Percentiles rank a stretch among this genome's conserved stretches.
These are phyloP conservation scores for Dissophora globulifera DNA, from an alignment of 192 early-diverging fungal genomes.

Conservation along the genomic window DNA sequence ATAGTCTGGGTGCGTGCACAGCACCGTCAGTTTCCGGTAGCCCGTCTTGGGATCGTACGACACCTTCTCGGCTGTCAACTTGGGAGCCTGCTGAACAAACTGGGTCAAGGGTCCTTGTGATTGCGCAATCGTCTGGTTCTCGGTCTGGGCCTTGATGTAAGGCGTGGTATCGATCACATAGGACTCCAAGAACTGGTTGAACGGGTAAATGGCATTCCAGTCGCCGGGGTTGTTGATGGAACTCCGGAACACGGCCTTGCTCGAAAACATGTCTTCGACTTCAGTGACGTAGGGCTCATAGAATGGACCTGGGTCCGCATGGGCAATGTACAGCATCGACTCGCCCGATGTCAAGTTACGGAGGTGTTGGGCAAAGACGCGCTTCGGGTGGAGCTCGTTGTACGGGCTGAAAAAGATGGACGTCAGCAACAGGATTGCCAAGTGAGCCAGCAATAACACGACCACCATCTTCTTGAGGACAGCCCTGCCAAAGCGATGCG, in stretches of 20 bases:
- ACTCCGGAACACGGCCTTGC: constrained; percentile 40
- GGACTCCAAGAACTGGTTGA: constrained; percentile 67
- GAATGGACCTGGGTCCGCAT: constrained; percentile 71
- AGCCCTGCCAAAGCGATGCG: constrained; percentile 60
- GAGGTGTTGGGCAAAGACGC: constrained; percentile 67
- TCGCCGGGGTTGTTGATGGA: constrained; percentile 56
- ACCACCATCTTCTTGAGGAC: constrained; percentile 42
- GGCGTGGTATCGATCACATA: constrained; percentile 53
- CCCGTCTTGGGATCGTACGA: constrained; percentile 62
- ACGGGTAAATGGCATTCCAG: constrained; percentile 74
- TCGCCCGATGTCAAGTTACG: constrained; percentile 71
- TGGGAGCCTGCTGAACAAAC: constrained; percentile 48
- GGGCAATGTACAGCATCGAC: constrained; percentile 63
- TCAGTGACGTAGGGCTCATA: constrained; percentile 53
- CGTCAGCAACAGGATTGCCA: constrained; percentile 51
- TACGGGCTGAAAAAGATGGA: constrained; percentile 59
- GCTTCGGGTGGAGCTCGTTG: constrained; percentile 74
- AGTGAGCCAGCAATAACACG: constrained; percentile 45
- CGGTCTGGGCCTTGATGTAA: constrained; percentile 30
- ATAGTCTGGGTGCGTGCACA: constrained; percentile 58
- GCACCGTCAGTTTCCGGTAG: constrained; percentile 57
- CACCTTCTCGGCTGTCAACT: constrained; percentile 54
- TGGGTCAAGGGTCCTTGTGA: constrained; percentile 18
- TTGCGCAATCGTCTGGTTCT: constrained; percentile 41
- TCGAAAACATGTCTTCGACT: constrained; percentile 56